A percentile compares a stretch with the other conserved stretches of the same genome.
Evolutionary conservation across 2,329 filamentous ascomycete species (phyloP).

Genomic region (Ophiostoma sp.): DNA sequence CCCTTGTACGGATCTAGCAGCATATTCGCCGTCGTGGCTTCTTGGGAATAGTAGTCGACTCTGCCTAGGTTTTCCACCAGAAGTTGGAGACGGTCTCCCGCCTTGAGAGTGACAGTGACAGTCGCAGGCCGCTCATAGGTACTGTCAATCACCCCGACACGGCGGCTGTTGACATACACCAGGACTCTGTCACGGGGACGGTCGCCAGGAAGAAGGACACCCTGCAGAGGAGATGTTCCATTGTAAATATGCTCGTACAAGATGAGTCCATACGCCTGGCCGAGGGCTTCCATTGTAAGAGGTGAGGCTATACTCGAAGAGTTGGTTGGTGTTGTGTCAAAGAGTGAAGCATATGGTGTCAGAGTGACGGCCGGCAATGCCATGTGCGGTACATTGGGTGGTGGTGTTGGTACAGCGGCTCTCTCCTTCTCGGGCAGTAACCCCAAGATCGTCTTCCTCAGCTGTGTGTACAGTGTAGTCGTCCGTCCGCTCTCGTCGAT

Average conservation of each 20-base stretch:
- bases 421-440: background rate
- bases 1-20: background rate
- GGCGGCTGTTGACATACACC: constrained; percentile 5
- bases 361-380: background rate
- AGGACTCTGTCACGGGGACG: constrained; percentile 6
- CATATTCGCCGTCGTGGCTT: background rate
- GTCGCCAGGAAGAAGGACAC: constrained; percentile 2
- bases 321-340: background rate
- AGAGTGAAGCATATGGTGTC: background rate
- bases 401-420: background rate
- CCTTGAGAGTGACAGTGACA: background rate
- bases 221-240: background rate
- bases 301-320: background rate
- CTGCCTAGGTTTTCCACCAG: constrained; percentile 5
- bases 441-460: background rate
- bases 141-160: constrained; percentile 4
- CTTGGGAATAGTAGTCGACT: constrained; percentile 14
- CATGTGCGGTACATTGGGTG: constrained; percentile 5
- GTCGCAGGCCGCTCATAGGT: constrained; percentile 1
- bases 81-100: background rate
- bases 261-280: constrained; percentile 1
- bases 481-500: constrained; percentile 15
- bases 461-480: background rate
- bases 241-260: constrained; percentile 6
- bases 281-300: background rate